Evolutionary conservation across 768 basidiomycete genomes (phyloP), one percentile per base, ranked within the genome.

Genomic region (Lactarius akahatsu): DNA sequence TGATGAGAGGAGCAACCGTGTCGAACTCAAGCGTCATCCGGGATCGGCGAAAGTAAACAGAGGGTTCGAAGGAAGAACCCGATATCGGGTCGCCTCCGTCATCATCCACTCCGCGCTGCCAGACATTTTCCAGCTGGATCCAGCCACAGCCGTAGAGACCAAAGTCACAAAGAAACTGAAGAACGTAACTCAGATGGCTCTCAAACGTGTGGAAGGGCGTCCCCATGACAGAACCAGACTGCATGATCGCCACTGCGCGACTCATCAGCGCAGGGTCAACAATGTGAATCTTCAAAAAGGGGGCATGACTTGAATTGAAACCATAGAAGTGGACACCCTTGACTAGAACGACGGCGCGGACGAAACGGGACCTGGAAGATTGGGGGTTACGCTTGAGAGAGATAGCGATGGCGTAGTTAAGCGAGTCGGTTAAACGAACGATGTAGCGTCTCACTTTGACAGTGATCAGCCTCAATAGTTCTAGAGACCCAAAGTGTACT

Each of bases 301-400:
- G 94, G 6, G 83, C 81, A 72, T 94, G 91, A 32, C 87, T 85
- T 13, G 89, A 80, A 74, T 94, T 90, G 75, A 95, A 98, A 10
- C 97, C 96, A 76, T 98, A 98, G 77, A 98, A 97, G 73, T 91
- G 89, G 20, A 94, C 79, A n/a, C 94, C 97, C 77, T 98, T 98
- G 69, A 95, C 92, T 59, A 96, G 81, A 57, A 93, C 74, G 47
- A 97, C 83, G 28, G 88, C 88, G 16, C 92, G 90, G 65, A 92
- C 80, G 73, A 82, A 89, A 71, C 83, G 84, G 20, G 85, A 83
- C 55, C 79, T 82, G 6, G 78, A 76, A 1, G 85, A 85, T 10
- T 81, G 73, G 0, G 89, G 90, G 63, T 91, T 86, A 32, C 87
- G 87, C 72, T 88, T 89, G 71, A 94, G 76, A 4, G 93, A 92